A percentile compares a stretch with the other conserved stretches of the same genome.
Conservation (phyloP, 805 yeast genomes). For the Candida tammaniensis region DNA sequence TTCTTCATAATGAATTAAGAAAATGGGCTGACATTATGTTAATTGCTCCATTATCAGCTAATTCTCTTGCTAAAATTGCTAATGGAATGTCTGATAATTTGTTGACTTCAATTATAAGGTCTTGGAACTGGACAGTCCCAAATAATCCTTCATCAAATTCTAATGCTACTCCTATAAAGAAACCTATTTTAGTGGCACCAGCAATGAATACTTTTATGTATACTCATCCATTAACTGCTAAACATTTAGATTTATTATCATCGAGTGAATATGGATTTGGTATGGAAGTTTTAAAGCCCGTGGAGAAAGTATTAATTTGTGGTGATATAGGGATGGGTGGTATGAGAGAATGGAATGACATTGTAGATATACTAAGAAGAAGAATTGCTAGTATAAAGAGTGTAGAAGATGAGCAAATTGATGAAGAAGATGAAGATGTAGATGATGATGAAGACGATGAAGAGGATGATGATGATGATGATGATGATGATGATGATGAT, state of each 20-base stretch:
- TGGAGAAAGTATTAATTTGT: conserved; percentile 45
- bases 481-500: conserved; percentile 37
- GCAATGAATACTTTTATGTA: conserved; percentile 50
- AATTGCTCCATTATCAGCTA: conserved; percentile 45
- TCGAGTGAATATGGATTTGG: conserved; percentile 41
- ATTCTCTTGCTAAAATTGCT: conserved; percentile 42
- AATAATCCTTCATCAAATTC: neutral
- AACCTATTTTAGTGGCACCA: conserved; percentile 46
- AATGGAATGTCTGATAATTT: conserved; percentile 46
- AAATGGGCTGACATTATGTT: conserved; percentile 49
- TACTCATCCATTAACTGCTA: conserved; percentile 44
- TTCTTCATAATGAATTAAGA: conserved; percentile 43
- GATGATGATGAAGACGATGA: conserved; percentile 39
- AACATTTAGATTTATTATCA: conserved; percentile 32
- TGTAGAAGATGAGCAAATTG: conserved; percentile 17
- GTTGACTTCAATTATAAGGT: conserved; percentile 39
- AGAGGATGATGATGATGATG: conserved; percentile 36
- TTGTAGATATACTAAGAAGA: conserved; percentile 41
- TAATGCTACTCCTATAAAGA: conserved; percentile 18
- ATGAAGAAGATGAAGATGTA: conserved; percentile 28
- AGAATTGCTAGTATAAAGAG: conserved; percentile 27
- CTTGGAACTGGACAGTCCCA: conserved; percentile 30
- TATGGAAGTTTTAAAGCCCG: conserved; percentile 43
- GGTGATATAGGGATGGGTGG: conserved; percentile 53
- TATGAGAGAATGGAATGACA: conserved; percentile 47